Base-by-base conservation (phyloP, 371 early-diverging fungal genomes). In the Syncephalastrum sp. region DNA sequence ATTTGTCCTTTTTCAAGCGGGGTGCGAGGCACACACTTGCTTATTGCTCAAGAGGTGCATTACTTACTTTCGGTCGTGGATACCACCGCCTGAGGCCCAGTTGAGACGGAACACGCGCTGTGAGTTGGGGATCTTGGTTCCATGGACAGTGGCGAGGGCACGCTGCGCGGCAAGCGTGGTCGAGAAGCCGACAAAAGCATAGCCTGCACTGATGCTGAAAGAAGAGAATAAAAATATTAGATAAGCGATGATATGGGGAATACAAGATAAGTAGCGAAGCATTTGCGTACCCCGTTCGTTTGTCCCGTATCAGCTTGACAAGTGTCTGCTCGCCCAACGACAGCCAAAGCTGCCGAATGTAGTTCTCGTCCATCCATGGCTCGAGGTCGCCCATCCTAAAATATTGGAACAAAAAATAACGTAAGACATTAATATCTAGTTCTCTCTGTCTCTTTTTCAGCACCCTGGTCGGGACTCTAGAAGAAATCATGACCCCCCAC, bases 241-340 rank as follows among this genome's bases (percentile, higher is more conserved):
- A 33, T 33, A 33, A 33, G 38, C 38, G 38, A 12, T 33, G 38
- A 33, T 33, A 33, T 33, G 38, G 38, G 10, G 8, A 8, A 33
- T 10, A 33, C 4, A 33, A 33, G 38, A 33, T 33, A 33, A 10
- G 8, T 33, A 33, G 38, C 38, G 2, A 33, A 33, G 38, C 38
- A 33, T 33, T 33, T 33, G 38, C 38, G 8, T 77, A 82, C 90
- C 84, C 84, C 23, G 89, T 82, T 51, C 76, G 23, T 74, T 63
- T 67, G 72, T 97, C 93, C 87, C 92, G 70, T 88, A 90, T 92
- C 44, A 92, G 81, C 70, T 95, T 95, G 50, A 94, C 92, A 10
- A 83, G 69, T 5, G 92, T 91, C 33, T 68, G 57, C 64, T 91
- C 90, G 25, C 91, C 91, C 33, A 84, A 53, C 17, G 63, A 68